Percentiles rank a stretch among this genome's conserved stretches.
These are phyloP conservation scores for Przewalskia tangutica DNA, from an alignment of 257 asterid genomes.

Conservation along the genomic window DNA sequence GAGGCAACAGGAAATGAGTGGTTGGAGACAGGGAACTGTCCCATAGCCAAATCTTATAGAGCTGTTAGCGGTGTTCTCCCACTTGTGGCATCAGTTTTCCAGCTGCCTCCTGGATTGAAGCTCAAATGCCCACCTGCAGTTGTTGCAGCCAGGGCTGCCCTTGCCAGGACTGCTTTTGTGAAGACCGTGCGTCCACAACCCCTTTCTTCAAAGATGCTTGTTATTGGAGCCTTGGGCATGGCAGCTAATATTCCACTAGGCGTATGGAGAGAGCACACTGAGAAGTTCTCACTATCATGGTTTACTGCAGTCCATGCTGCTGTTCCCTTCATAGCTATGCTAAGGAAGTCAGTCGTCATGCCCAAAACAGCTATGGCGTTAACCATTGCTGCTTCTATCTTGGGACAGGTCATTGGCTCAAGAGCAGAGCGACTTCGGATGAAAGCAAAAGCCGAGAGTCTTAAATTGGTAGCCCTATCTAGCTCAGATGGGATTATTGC, in stretches of 20 bases:
- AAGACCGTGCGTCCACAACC: slow-evolving; percentile 67
- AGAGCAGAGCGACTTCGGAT: slow-evolving; percentile 62
- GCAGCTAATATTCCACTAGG: slow-evolving; percentile 72
- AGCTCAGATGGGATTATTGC: slow-evolving; percentile 7
- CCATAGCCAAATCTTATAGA: slow-evolving; percentile 64
- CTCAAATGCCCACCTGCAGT: slow-evolving; percentile 58
- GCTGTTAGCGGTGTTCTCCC: slow-evolving; percentile 54
- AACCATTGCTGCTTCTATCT: slow-evolving; percentile 60
- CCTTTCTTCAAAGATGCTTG: slow-evolving; percentile 52
- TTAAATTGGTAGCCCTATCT: slow-evolving; percentile 18
- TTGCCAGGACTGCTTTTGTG: slow-evolving; percentile 54
- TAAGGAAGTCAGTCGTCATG: slow-evolving; percentile 66
- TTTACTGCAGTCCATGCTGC: slow-evolving; percentile 74
- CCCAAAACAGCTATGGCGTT: slow-evolving; percentile 72
- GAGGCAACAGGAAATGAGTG: slow-evolving; percentile 63
- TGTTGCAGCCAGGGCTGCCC: slow-evolving; percentile 76
- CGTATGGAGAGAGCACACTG: slow-evolving; percentile 64
- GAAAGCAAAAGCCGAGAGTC: slow-evolving; percentile 32
- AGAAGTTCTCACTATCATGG: slow-evolving; percentile 60
- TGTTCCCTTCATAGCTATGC: slow-evolving; percentile 78
- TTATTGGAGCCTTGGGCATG: slow-evolving; percentile 52
- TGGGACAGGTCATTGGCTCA: slow-evolving; percentile 71
- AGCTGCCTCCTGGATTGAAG: slow-evolving; percentile 50
- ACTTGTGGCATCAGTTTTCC: slow-evolving; percentile 44
- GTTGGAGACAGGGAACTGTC: slow-evolving; percentile 57